Conservation (phyloP, 2,329 filamentous ascomycete species). For the Claviceps pazoutovae region DNA sequence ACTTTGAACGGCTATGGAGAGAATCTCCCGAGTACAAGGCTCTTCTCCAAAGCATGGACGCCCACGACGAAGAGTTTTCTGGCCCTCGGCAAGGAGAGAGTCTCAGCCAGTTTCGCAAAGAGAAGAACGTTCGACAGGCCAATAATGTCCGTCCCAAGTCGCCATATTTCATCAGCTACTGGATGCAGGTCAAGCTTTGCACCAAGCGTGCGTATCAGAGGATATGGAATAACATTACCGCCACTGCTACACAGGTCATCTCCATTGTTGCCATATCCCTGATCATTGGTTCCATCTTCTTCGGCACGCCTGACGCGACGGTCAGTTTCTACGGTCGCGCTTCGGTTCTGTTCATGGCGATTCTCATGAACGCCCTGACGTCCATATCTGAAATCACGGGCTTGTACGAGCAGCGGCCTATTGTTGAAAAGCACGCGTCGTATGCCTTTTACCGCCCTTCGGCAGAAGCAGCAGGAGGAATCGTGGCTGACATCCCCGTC, state of each 20-base stretch:
- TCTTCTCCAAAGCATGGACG: slow-evolving; percentile 34
- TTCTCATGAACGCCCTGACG: slow-evolving; percentile 44
- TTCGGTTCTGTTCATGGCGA: slow-evolving; percentile 44
- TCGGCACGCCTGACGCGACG: slow-evolving; percentile 33
- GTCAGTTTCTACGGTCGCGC: slow-evolving; percentile 39
- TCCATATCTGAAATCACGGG: slow-evolving; percentile 40
- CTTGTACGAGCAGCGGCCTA: slow-evolving; percentile 30
- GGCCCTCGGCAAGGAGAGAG: slow-evolving; percentile 24
- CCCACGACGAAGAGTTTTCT: slow-evolving; percentile 32
- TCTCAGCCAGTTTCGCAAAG: slow-evolving; percentile 29
- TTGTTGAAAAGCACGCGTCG: slow-evolving; percentile 34
- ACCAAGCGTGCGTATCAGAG: slow-evolving; percentile 37
- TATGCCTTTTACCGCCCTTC: slow-evolving; percentile 38
- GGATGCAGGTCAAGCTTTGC: slow-evolving; percentile 38
- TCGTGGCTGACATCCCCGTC: slow-evolving; percentile 41
- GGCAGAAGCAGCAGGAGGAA: slow-evolving; percentile 39
- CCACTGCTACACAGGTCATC: slow-evolving; percentile 29
- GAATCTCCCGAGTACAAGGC: slow-evolving; percentile 29
- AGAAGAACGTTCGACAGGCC: slow-evolving; percentile 36
- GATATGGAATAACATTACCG: slow-evolving; percentile 36
- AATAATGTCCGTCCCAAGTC: slow-evolving; percentile 40
- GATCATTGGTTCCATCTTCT: slow-evolving; percentile 50
- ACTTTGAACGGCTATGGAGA: slow-evolving; percentile 42
- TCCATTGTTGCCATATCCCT: slow-evolving; percentile 42
- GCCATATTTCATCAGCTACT: slow-evolving; percentile 41